Evolutionary conservation across 257 asterid species (phyloP).

Genomic region (Primulina huaijiensis): DNA sequence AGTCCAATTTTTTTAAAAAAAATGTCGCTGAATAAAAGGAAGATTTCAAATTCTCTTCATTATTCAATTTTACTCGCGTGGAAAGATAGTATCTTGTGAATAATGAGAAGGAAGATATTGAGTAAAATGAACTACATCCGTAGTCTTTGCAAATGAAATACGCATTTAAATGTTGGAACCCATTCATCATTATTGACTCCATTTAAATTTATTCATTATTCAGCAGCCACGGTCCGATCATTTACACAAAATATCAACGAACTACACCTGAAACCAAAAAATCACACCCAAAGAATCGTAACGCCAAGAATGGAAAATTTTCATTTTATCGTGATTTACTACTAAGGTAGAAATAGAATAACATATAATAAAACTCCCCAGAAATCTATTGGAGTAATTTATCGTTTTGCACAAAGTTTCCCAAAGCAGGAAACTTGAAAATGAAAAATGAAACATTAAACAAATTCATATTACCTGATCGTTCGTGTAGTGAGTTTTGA

Average conservation of each 20-base stretch:
- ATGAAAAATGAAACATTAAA: too few species aligned
- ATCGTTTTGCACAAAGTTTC: too few species aligned
- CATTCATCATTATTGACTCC: too few species aligned
- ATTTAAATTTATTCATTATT: too few species aligned
- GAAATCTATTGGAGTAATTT: too few species aligned
- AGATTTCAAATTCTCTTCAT: not conserved
- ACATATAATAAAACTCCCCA: not conserved
- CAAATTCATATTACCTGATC: constrained; percentile 14
- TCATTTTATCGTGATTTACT: not conserved
- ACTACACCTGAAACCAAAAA: too few species aligned
- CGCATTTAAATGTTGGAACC: too few species aligned
- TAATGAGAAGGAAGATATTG: too few species aligned
- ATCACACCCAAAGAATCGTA: not conserved
- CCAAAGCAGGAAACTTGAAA: not conserved
- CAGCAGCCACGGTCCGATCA: too few species aligned
- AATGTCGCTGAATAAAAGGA: not conserved
- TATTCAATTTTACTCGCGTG: not conserved
- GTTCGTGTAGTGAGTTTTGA: not conserved
- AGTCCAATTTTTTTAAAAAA: not conserved
- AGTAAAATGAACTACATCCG: too few species aligned
- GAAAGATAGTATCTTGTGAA: not conserved
- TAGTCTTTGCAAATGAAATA: too few species aligned
- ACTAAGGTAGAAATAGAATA: not conserved
- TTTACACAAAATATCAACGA: too few species aligned
- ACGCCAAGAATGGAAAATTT: not conserved